Base-by-base conservation (phyloP, 805 yeast genomes). In the Candida dajiaensis region DNA sequence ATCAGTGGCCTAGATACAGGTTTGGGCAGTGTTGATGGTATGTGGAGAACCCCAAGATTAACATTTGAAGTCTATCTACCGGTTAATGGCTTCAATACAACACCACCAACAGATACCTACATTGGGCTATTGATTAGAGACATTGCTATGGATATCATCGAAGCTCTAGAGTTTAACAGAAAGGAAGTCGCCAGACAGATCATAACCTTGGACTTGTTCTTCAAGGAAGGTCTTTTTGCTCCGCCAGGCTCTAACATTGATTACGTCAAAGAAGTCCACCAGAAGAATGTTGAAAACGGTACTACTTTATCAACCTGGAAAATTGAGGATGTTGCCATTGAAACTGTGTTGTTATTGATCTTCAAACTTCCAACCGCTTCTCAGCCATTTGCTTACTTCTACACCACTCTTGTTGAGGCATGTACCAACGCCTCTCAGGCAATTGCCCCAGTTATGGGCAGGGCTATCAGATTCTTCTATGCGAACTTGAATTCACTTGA, bases 401-500 rank as follows among this genome's bases (percentile, higher is more conserved):
- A 88, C 65, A 76, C 95, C 2, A 78, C 90, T 11, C 71, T 94
- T 49, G 89, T 89, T 26, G 90, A 90, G 57, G 87, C 94, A 41
- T 92, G 98, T 66, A 76, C 81, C 56, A 72, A 88, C 73, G 82
- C 92, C 54, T 84, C 89, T 44, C 75, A 76, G 40, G 81, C 95
- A 0, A 83, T 92, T 61, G 97, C 98, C 1, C 97, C 97, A 8
- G 95, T 90, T 1, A 80, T 94, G 61, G 99, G 98, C 36, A 78
- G 96, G 52, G 95, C 96, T 1, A 79, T 92, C 51, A 77, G 97
- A 55, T 88, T 78, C 61, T 78, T 92, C 57, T 94, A 86, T 67
- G 70, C 77, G 40, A 75, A 86, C 60, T 63, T 85, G 44, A 81
- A 76, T 23, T 67, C 74, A 2, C 68, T 89, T 44, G 97, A 92